Conservation (phyloP, 2,329 filamentous ascomycete genomes). For the Cordyceps sp. region DNA sequence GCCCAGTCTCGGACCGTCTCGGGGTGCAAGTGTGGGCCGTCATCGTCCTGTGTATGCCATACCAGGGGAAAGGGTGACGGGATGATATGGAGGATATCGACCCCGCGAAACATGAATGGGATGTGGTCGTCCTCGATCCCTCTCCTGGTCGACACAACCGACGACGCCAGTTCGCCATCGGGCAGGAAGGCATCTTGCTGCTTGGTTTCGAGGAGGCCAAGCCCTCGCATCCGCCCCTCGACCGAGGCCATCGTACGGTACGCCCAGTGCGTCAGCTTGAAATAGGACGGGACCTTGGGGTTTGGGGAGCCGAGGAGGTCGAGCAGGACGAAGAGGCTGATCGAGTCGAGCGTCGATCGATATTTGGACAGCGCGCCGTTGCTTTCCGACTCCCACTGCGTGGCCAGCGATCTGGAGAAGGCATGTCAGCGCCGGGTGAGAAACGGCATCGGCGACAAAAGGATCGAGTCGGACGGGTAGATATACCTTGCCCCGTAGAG, state of each 20-base stretch:
- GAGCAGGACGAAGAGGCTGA: constrained; percentile 79
- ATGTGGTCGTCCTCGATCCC: constrained; percentile 76
- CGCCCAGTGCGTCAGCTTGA: constrained; percentile 83
- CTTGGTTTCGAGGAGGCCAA: constrained; percentile 48
- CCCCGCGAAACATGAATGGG: constrained; percentile 74
- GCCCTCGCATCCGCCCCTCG: constrained; percentile 55
- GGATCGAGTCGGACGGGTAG: too few species aligned
- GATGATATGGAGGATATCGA: constrained; percentile 81
- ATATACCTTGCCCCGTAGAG: constrained; percentile 68
- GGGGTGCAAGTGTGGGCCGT: constrained; percentile 69
- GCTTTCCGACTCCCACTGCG: constrained; percentile 56
- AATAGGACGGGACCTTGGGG: constrained; percentile 70
- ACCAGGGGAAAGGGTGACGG: constrained; percentile 65
- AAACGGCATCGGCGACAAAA: neutral
- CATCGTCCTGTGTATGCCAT: constrained; percentile 77
- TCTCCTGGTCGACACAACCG: constrained; percentile 25
- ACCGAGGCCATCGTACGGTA: constrained; percentile 61
- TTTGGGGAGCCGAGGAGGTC: constrained; percentile 63
- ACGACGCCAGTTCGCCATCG: constrained; percentile 37
- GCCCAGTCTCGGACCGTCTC: constrained; percentile 77
- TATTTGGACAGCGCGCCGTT: constrained; percentile 62
- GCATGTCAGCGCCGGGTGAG: neutral
- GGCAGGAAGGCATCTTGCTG: constrained; percentile 40
- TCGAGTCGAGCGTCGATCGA: constrained; percentile 57
- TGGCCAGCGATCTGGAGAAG: constrained; percentile 46